These are phyloP conservation scores for Metschnikowia amazonensis DNA, from an alignment of 805 yeast genomes.

Conservation along the genomic window DNA sequence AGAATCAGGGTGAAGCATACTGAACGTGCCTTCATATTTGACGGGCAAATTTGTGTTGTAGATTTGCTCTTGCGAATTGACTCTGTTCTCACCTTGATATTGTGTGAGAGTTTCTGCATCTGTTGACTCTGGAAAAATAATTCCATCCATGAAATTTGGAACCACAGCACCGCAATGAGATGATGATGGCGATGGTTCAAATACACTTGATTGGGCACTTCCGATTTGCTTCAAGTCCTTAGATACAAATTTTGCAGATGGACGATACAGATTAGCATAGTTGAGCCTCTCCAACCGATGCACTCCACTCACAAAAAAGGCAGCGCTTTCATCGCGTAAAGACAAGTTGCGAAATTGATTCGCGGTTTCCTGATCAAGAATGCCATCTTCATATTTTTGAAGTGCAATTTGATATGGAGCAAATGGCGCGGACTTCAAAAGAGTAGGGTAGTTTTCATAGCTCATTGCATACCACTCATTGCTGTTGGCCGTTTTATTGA, in stretches of 20 bases:
- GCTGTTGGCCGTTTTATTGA: constrained; percentile 61
- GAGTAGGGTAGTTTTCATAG: constrained; percentile 68
- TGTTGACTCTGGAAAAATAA: constrained; percentile 27
- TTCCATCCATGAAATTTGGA: constrained; percentile 36
- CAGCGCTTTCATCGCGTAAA: constrained; percentile 18
- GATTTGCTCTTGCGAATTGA: background rate
- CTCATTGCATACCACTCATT: constrained; percentile 85
- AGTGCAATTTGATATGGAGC: constrained; percentile 54
- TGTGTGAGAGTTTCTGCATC: constrained; percentile 1
- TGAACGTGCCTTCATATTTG: background rate
- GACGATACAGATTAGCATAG: constrained; percentile 33
- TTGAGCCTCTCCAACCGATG: constrained; percentile 31
- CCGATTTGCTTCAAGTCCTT: constrained; percentile 23
- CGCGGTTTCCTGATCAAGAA: constrained; percentile 9
- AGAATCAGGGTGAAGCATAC: background rate
- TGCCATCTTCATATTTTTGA: constrained; percentile 23
- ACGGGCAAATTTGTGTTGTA: constrained; percentile 1
- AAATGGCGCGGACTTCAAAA: constrained; percentile 74
- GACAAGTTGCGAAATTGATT: constrained; percentile 17
- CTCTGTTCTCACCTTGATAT: background rate
- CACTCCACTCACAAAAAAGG: constrained; percentile 31
- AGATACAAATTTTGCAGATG: constrained; percentile 27
- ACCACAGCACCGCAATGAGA: background rate
- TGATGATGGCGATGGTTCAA: constrained; percentile 1
- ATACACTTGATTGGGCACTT: constrained; percentile 13